Base-by-base conservation (phyloP, 2,329 filamentous ascomycete species). In the Trichoderma gracile region DNA sequence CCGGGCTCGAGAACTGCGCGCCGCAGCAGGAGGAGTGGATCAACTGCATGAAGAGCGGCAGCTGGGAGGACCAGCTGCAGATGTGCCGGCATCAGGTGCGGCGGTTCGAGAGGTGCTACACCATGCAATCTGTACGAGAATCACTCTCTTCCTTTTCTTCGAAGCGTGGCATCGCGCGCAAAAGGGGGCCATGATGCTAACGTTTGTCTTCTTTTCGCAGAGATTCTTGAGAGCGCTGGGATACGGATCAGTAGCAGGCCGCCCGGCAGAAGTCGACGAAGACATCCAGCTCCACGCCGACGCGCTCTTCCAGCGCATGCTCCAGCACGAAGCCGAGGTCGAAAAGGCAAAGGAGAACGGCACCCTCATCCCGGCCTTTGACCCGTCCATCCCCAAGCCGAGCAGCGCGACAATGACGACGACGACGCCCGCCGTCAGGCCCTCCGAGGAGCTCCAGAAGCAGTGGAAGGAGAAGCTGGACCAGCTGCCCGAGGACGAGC, bases 231-330 rank as follows among this genome's bases (percentile, higher is more conserved):
- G 94, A 77, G 93, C 93, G 1, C 79, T 99, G 19, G 95, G 95
- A 5, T 98, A 97, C 74, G 84, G 96, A 40, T 85, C 86, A 8
- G 86, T 86, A 27, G 80, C 86, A 67, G 85, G 89, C 50, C 85
- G 88, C 23, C 80, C 88, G 9, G 79, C 83, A 0, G 83, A 88
- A 33, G 84, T 91, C 58, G 91, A 97, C 71, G 93, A 97, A 75
- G 86, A 89, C 70, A 92, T 99, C 67, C 95, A 98, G 78, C 92
- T 98, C 89, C 93, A 97, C 76, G 94, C 94, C 65, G 95, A 99
- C 79, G 86, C 86, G 68, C 82, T 99, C 46, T 99, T 93, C 77
- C 90, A 94, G 72, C 87, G 90, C 70, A 92, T 98, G 88, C 77
- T 96, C 43, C 84, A 86, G 67, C 92, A 96, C 74, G 94, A 99